Conservation (phyloP, 306 rosid genomes). For the Castanea sativa region DNA sequence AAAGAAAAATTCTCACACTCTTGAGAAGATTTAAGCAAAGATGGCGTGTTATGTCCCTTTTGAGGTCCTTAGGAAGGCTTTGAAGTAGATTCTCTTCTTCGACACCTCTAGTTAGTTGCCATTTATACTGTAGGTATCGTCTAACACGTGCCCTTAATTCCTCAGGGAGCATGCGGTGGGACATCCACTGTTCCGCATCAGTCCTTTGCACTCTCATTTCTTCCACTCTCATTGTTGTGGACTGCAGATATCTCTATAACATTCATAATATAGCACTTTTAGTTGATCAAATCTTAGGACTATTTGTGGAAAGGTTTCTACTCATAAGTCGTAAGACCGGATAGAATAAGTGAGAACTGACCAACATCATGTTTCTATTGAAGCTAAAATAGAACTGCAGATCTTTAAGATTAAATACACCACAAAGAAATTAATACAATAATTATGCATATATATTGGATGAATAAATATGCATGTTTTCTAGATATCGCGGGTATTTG, state of each 20-base stretch:
- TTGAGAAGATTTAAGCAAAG: conserved; percentile 65
- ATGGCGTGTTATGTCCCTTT: conserved; percentile 78
- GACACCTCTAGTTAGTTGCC: conserved; percentile 89
- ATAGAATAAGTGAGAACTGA: too few species aligned
- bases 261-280: background rate
- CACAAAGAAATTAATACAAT: too few species aligned
- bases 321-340: too few species aligned
- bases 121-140: conserved; percentile 74
- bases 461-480: background rate
- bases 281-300: background rate
- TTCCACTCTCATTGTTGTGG: conserved; percentile 66
- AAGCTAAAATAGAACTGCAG: too few species aligned
- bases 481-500: too few species aligned
- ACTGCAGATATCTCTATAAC: conserved; percentile 70
- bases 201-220: conserved; percentile 75
- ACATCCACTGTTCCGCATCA: conserved; percentile 88
- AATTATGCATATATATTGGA: background rate
- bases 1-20: conserved; percentile 40
- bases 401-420: too few species aligned
- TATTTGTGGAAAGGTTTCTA: too few species aligned
- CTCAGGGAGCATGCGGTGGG: conserved; percentile 84
- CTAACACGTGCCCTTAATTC: conserved; percentile 58
- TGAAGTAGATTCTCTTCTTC: conserved; percentile 64
- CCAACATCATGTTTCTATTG: too few species aligned
- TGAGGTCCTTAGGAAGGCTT: conserved; percentile 80